Conservation (phyloP, 2,329 filamentous ascomycete genomes). For the Stagonosporopsis chrysanthemi region DNA sequence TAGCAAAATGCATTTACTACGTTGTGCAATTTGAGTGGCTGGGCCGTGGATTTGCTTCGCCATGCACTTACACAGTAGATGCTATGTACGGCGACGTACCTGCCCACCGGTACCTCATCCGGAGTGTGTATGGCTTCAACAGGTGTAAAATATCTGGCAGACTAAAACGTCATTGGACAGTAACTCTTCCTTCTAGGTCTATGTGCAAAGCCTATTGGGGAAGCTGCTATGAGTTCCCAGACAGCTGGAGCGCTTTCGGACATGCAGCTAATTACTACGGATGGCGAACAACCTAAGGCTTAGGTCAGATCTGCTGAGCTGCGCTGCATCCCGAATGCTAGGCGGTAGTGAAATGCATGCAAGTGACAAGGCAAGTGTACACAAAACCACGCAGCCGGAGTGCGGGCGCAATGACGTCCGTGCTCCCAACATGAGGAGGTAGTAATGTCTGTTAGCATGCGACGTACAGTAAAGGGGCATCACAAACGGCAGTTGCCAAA, state of each 20-base stretch:
- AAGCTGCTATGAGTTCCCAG: not conserved
- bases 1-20: not conserved
- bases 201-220: constrained; percentile 1
- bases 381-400: not conserved
- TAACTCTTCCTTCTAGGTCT: not conserved
- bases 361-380: constrained; percentile 1
- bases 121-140: constrained; percentile 7
- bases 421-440: not conserved
- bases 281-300: constrained; percentile 10
- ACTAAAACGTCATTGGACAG: not conserved
- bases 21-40: not conserved
- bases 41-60: not conserved
- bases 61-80: constrained; percentile 11
- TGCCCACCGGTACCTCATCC: not conserved
- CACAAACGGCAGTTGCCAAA: not conserved
- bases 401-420: not conserved
- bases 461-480: constrained; percentile 4
- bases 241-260: not conserved
- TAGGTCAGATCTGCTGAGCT: constrained; percentile 16
- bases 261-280: constrained; percentile 16
- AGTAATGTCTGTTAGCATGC: not conserved
- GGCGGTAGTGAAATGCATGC: not conserved
- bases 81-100: constrained; percentile 7
- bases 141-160: not conserved
- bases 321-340: not conserved